Base-by-base conservation (phyloP, 495 filamentous ascomycete genomes). In the Talaromyces nanjingensis region DNA sequence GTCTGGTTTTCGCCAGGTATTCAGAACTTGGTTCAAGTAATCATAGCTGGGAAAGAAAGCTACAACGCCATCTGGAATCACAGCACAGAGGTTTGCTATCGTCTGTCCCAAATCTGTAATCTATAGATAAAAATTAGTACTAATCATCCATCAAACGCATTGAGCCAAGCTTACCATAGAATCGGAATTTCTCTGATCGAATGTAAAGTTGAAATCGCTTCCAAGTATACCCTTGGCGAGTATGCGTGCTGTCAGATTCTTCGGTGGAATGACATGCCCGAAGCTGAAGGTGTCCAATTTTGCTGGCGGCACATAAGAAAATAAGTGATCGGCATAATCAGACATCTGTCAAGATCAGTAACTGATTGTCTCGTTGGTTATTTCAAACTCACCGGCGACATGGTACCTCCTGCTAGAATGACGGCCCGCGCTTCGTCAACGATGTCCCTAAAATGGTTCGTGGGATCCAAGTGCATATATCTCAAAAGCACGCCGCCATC, bases 1-100 rank as follows among this genome's bases (percentile, higher is more conserved):
- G 29, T 72, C 68, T 4, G 73, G 69, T 57, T 72, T 76, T 65
- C 86, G 84, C 93, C 93, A 97, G 4, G 81, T 74, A 25, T 67
- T 69, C 37, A 91, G 71, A 37, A 96, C 89, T 39, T 86, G 83
- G 59, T 90, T 86, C 4, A 98, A 81, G 72, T 96, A 97, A 25
- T 89, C 84, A 75, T 98, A 97, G 71, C 91, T 94, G 20, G 96
- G 92, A 68, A 98, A 97, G 73, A 98, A 98, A 7, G 93, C 87
- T n/a, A 98, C 92, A 12, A 98, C 83, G 12, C 94, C 94, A 66
- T 96, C 92, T 0, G 92, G 92, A 11, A 97, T 90, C 18, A 84
- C 75, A 34, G 82, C 79, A 68, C 86, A 89, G 7, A 93, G 76
- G 52, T 89, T 87, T 22, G 91, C 75, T 14, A 97, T 78, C 0